phyloP scores from a whole-genome alignment of 2,329 filamentous ascomycete genomes.

The Fusarium fujikuroi region DNA sequence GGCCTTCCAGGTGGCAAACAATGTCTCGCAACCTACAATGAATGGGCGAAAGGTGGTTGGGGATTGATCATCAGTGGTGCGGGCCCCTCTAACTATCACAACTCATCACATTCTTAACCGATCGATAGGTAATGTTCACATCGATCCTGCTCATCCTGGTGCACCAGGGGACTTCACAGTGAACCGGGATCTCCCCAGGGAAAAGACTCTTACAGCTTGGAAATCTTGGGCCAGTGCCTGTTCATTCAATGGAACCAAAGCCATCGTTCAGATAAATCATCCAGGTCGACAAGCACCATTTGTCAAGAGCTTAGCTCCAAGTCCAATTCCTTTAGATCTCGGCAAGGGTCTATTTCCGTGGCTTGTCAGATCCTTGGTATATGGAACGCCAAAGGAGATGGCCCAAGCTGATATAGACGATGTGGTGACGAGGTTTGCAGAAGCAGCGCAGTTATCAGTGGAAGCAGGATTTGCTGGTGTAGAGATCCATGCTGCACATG shows the following conservation, averaged over 20 bases:
- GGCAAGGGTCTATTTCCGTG: not conserved
- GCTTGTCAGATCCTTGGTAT: not conserved
- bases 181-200: not conserved
- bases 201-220: not conserved
- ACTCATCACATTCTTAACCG: not conserved
- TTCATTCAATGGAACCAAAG: not conserved
- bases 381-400: conserved; percentile 1
- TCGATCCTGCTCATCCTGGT: not conserved
- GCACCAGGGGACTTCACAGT: not conserved
- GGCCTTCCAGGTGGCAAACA: not conserved
- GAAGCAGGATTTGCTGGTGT: not conserved
- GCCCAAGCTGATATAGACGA: not conserved
- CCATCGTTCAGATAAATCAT: not conserved
- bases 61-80: not conserved
- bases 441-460: not conserved
- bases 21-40: not conserved
- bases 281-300: not conserved
- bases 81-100: fast-evolving
- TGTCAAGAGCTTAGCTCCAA: not conserved
- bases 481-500: conserved; percentile 1
- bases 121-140: not conserved
- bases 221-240: not conserved
- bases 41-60: not conserved
- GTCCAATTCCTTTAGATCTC: not conserved
- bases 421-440: not conserved